These are phyloP conservation scores for Microbotryomycetes sp. DNA, from an alignment of 1,284 basidiomycete genomes.

Conservation along the genomic window DNA sequence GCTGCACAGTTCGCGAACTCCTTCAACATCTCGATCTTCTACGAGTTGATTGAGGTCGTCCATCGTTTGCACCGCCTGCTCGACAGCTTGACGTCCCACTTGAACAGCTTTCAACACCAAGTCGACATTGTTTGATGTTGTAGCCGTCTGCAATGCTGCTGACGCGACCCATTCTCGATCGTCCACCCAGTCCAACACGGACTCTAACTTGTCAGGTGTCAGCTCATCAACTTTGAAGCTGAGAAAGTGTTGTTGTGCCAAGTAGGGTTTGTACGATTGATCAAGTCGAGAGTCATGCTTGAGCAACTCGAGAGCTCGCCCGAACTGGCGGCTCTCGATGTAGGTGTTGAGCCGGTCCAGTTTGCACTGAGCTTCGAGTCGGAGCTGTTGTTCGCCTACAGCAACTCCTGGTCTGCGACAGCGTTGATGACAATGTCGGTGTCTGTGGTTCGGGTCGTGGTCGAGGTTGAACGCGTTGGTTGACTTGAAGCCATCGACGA, in stretches of 20 bases:
- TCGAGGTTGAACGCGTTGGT: neutral
- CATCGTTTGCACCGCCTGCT: slow-evolving; percentile 6
- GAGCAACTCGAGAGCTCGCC: slow-evolving; percentile 1
- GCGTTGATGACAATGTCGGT: too few relatives aligned
- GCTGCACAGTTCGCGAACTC: neutral
- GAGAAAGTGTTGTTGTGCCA: slow-evolving; percentile 20
- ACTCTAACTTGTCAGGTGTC: slow-evolving; percentile 5
- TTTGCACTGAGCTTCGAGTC: neutral
- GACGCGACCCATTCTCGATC: slow-evolving; percentile 11
- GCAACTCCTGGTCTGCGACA: too few relatives aligned
- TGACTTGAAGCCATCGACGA: too few relatives aligned
- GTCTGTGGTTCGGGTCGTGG: neutral
- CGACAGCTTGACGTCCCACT: slow-evolving; percentile 5
- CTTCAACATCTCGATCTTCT: slow-evolving; percentile 8
- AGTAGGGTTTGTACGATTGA: slow-evolving; percentile 3
- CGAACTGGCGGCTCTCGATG: slow-evolving; percentile 12
- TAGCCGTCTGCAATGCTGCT: neutral
- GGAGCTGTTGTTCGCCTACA: too few relatives aligned
- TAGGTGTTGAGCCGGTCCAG: slow-evolving; percentile 10
- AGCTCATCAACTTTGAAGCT: neutral
- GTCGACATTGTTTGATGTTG: neutral
- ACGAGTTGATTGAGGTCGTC: slow-evolving; percentile 4
- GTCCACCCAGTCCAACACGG: neutral
- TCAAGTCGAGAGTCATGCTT: slow-evolving; percentile 1
- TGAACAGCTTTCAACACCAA: slow-evolving; percentile 1